Conservation (phyloP, 805 yeast species). For the Hanseniaspora guilliermondii region DNA sequence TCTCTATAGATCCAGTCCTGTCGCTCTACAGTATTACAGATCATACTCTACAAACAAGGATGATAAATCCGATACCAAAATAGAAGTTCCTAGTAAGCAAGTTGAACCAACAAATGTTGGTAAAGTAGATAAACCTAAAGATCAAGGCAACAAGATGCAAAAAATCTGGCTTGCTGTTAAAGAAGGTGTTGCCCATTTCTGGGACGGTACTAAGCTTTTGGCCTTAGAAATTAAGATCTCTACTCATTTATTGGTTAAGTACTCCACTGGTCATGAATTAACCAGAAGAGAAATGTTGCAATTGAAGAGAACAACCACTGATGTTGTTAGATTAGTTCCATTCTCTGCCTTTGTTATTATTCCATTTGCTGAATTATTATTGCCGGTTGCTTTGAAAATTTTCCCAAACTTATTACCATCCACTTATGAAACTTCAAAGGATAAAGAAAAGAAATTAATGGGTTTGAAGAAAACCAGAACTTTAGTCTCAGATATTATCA, state of each 20-base stretch:
- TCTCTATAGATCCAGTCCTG: neutral
- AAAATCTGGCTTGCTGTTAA: constrained; percentile 74
- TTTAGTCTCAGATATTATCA: constrained; percentile 48
- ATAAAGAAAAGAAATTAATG: constrained; percentile 45
- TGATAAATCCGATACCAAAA: neutral
- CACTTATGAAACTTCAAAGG: constrained; percentile 62
- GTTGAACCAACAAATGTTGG: neutral
- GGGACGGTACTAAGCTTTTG: constrained; percentile 89
- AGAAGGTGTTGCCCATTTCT: constrained; percentile 80
- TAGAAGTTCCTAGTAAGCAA: constrained; percentile 8
- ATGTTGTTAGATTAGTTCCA: constrained; percentile 79
- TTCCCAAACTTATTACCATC: constrained; percentile 93
- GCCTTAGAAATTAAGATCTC: constrained; percentile 85
- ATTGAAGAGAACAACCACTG: constrained; percentile 73
- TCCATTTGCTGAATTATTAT: constrained; percentile 85
- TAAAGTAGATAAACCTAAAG: neutral
- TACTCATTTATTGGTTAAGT: constrained; percentile 62
- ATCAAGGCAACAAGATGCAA: constrained; percentile 28
- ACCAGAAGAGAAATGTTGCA: constrained; percentile 85
- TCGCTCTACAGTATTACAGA: neutral
- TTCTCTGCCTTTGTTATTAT: constrained; percentile 79
- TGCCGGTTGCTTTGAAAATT: constrained; percentile 80
- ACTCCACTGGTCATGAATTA: constrained; percentile 81
- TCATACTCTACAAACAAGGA: constrained; percentile 1
- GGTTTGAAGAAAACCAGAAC: constrained; percentile 50